These are phyloP conservation scores for Hirschioporus abietinus DNA, from an alignment of 768 basidiomycete genomes.

Conservation along the genomic window DNA sequence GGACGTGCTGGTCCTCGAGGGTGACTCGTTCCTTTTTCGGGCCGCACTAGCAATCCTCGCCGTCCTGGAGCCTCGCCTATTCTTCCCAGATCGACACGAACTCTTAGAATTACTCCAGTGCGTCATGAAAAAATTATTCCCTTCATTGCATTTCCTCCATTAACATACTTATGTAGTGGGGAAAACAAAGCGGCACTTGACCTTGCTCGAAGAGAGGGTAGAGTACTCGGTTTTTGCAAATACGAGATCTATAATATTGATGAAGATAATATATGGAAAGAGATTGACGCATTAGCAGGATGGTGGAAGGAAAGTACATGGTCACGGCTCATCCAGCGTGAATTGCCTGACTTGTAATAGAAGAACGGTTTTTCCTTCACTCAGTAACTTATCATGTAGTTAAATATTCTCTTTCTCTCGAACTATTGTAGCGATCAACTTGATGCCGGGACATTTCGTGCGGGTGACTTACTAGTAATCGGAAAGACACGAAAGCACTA, in stretches of 20 bases:
- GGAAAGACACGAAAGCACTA: no score
- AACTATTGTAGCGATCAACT: no score
- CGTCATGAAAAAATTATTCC: slow-evolving; percentile 17
- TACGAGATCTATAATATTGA: slow-evolving; percentile 85
- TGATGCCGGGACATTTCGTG: no score
- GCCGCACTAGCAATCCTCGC: slow-evolving; percentile 78
- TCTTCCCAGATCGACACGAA: slow-evolving; percentile 81
- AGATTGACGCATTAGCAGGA: slow-evolving; percentile 76
- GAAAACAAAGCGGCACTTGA: slow-evolving; percentile 80
- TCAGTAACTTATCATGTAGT: neutral
- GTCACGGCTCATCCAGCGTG: slow-evolving; percentile 74
- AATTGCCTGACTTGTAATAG: slow-evolving; percentile 65
- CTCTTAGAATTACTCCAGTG: slow-evolving; percentile 75
- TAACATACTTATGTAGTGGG: slow-evolving; percentile 41
- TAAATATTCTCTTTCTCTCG: neutral
- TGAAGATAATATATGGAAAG: slow-evolving; percentile 82
- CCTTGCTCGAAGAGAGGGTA: slow-evolving; percentile 71
- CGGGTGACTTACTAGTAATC: no score
- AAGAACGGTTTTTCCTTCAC: no score
- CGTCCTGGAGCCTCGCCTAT: slow-evolving; percentile 78
- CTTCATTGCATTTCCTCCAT: slow-evolving; percentile 7
- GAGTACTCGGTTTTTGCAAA: slow-evolving; percentile 58
- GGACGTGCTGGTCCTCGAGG: slow-evolving; percentile 84
- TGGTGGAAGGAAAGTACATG: slow-evolving; percentile 95
- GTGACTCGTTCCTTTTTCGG: slow-evolving; percentile 86